A percentile compares a stretch with the other conserved stretches of the same genome.
Evolutionary conservation across 2,329 filamentous ascomycete genomes (phyloP).

Genomic region (Aspergillus clavatus): DNA sequence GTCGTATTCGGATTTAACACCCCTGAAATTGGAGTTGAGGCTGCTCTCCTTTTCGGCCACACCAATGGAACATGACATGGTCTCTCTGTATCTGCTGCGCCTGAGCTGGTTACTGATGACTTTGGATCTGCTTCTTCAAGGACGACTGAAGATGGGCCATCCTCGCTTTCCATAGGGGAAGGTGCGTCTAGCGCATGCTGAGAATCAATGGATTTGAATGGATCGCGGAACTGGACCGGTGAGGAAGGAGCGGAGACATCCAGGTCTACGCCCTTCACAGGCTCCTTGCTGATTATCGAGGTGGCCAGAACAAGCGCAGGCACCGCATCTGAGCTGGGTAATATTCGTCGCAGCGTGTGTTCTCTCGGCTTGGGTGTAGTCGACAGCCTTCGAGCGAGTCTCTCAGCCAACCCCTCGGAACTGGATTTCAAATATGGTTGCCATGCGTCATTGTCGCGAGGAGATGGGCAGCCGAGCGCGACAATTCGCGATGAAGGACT

Average conservation of each 20-base stretch:
- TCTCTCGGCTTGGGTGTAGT: conserved; percentile 33
- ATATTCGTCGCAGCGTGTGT: conserved; percentile 39
- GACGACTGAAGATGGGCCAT: conserved; percentile 14
- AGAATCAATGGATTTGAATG: conserved; percentile 21
- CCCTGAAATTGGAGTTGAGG: conserved; percentile 26
- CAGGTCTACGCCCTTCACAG: conserved; percentile 22
- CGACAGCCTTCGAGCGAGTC: conserved; percentile 39
- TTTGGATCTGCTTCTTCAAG: conserved; percentile 23
- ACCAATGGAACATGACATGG: conserved; percentile 25
- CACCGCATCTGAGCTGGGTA: conserved; percentile 40
- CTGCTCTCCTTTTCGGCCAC: conserved; percentile 27
- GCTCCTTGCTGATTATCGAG: conserved; percentile 25
- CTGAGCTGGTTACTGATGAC: conserved; percentile 15
- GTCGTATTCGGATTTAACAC: conserved; percentile 24
- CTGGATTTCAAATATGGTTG: conserved; percentile 36
- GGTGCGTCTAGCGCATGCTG: conserved; percentile 6
- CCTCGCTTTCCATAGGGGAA: conserved; percentile 8
- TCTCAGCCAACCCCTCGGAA: conserved; percentile 23
- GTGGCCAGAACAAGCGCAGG: conserved; percentile 49
- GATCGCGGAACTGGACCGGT: conserved; percentile 29
- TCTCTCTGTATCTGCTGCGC: conserved; percentile 25
- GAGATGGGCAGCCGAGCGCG: conserved; percentile 4
- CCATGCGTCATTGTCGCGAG: conserved; percentile 26
- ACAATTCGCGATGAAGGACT: conserved; percentile 2
- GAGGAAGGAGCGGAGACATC: conserved; percentile 18